Evolutionary conservation across 2,329 filamentous ascomycete genomes (phyloP).

Genomic region (Aspergillus neotritici): DNA sequence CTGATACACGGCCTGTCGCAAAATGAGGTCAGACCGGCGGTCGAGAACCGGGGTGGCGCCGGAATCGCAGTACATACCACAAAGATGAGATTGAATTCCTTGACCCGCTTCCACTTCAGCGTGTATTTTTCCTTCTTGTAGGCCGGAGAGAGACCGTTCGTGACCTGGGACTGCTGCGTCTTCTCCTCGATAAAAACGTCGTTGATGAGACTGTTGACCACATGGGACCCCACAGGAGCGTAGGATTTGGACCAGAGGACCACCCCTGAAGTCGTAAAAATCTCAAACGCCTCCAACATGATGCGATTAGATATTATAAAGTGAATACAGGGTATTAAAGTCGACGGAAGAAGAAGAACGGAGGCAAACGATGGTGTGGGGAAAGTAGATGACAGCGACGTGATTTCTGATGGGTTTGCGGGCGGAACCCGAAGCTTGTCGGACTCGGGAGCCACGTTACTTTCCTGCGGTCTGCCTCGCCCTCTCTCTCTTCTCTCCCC

Average conservation of each 20-base stretch:
- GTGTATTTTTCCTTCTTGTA: conserved; percentile 94
- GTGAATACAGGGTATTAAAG: too few species aligned
- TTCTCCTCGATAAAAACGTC: conserved; percentile 98
- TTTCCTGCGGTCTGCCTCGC: too few species aligned
- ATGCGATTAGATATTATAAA: too few species aligned
- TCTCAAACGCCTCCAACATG: conserved; percentile 97
- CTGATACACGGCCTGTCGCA: conserved; percentile 79
- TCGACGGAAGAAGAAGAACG: too few species aligned
- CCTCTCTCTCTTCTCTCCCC: too few species aligned
- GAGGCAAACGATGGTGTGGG: too few species aligned
- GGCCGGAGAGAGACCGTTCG: conserved; percentile 59
- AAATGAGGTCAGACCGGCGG: conserved; percentile 13
- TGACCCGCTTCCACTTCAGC: conserved; percentile 85
- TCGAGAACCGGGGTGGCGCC: conserved; percentile 3
- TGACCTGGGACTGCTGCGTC: conserved; percentile 53
- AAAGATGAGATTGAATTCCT: conserved; percentile 92
- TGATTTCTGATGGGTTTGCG: too few species aligned
- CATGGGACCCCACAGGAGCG: conserved; percentile 67
- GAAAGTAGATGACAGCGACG: too few species aligned
- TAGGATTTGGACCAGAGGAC: conserved; percentile 94
- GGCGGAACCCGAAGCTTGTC: too few species aligned
- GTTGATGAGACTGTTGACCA: conserved; percentile 91
- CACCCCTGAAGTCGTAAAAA: conserved; percentile 90
- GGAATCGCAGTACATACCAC: conserved; percentile 56
- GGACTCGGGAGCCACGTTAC: too few species aligned